Evolutionary conservation across 73 alveolate species (phyloP), one percentile per base, ranked within the genome.

Genomic region (Symbiodinium natans): DNA sequence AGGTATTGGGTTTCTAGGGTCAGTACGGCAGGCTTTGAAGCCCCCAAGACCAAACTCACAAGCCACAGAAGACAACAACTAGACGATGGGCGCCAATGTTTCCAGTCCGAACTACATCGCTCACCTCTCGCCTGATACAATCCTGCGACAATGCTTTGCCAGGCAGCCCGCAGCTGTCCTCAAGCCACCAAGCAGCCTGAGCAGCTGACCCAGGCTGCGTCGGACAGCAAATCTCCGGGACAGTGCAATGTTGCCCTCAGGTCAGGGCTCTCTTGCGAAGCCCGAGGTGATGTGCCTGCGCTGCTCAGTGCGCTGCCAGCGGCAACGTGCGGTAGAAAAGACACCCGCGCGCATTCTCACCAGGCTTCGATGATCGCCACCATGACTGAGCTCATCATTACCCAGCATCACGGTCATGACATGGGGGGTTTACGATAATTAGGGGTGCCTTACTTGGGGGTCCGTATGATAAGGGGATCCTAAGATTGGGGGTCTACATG

Each of bases 101-200:
- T 25, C 17, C 15, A 5, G 56, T 43, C 56, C 56, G 56, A 43
- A 43, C 56, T 43, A 43, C 56, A 43, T 43, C 56, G 56, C 56
- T 43, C 11, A 6, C 56, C 19, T 13, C 2, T 56, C 74, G 31
- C 15, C 31, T 56, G 74, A 56, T 8, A n/a, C 5, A n/a, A 21
- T 56, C 31, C 83, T 5, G 31, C 5, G 25, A 9, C 74, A 56
- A 17, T 21, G 75, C 75, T 71, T 39, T 56, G 68, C 88, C 88
- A 31, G 52, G 75, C 40, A 29, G 97, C 97, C 97, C 97, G 15
- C 77, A 31, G 48, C 80, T 85, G 80, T 90, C 97, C 56, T 90
- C 97, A 2, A 90, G 80, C 97, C 97, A 90, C 97, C 97, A 90
- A 7, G 97, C 97, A 41, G 88, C 97, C 97, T 90, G 63, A n/a